Conservation (phyloP, 768 basidiomycete species). For the button mushroom (Agaricus bisporus) region DNA sequence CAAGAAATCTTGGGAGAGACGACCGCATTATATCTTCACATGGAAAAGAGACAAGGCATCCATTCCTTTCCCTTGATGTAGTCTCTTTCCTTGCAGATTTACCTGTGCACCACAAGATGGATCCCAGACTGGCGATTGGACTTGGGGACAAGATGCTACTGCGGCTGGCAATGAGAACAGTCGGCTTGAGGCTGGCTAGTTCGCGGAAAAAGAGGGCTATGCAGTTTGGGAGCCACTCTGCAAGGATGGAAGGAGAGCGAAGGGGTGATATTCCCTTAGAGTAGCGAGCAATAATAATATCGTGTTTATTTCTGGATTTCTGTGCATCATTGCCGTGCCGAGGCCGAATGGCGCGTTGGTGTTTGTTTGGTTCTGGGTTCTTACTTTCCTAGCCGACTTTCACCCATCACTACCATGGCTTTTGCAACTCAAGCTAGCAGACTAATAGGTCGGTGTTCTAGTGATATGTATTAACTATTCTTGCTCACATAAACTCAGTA, state of each 20-base stretch:
- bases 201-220: slow-evolving; percentile 85
- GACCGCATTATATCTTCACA: slow-evolving; percentile 90
- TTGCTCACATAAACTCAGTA: slow-evolving; percentile 23
- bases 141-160: slow-evolving; percentile 87
- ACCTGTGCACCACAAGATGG: slow-evolving; percentile 78
- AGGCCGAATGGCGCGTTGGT: slow-evolving; percentile 14
- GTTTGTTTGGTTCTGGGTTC: slow-evolving; percentile 12
- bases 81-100: slow-evolving; percentile 72
- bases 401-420: slow-evolving; percentile 34
- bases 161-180: slow-evolving; percentile 57
- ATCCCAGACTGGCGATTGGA: slow-evolving; percentile 69
- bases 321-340: slow-evolving; percentile 7
- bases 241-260: slow-evolving; percentile 69
- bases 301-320: neutral
- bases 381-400: slow-evolving; percentile 8
- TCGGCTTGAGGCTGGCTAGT: slow-evolving; percentile 77
- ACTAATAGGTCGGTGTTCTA: slow-evolving; percentile 11
- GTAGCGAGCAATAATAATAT: slow-evolving; percentile 10
- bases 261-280: slow-evolving; percentile 44
- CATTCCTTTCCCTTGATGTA: slow-evolving; percentile 78
- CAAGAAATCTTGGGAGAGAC: slow-evolving; percentile 88
- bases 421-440: slow-evolving; percentile 30
- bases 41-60: slow-evolving; percentile 89
- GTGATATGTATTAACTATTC: slow-evolving; percentile 19
- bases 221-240: slow-evolving; percentile 92